phyloP scores from a whole-genome alignment of 495 filamentous ascomycete species.

The Cercophora samala region DNA sequence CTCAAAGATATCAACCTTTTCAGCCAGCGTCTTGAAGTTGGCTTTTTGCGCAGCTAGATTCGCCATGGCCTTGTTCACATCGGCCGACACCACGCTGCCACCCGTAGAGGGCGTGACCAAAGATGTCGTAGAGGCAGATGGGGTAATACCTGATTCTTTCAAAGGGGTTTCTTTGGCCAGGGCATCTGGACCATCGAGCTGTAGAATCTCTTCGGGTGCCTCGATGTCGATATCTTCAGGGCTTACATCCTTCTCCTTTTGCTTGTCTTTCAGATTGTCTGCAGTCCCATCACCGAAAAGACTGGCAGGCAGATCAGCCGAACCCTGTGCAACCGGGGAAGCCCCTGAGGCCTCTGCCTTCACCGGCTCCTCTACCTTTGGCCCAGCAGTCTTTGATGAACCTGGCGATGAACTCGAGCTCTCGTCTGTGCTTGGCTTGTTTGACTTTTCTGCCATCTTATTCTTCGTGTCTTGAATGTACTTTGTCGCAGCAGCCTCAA shows the following conservation, averaged over 20 bases:
- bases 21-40: slow-evolving; percentile 23
- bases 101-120: slow-evolving; percentile 7
- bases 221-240: slow-evolving; percentile 51
- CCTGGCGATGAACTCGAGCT: background rate
- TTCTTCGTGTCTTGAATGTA: slow-evolving; percentile 12
- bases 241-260: slow-evolving; percentile 28
- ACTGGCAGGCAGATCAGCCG: slow-evolving; percentile 13
- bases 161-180: slow-evolving; percentile 5
- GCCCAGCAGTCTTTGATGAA: background rate
- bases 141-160: slow-evolving; percentile 9
- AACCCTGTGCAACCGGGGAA: slow-evolving; percentile 10
- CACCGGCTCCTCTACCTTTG: background rate
- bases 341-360: background rate
- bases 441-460: slow-evolving; percentile 7
- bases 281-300: slow-evolving; percentile 20
- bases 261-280: slow-evolving; percentile 23
- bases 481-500: background rate
- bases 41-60: slow-evolving; percentile 22
- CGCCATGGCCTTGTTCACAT: slow-evolving; percentile 11
- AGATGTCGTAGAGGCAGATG: slow-evolving; percentile 12
- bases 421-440: background rate
- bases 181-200: slow-evolving; percentile 22
- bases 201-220: slow-evolving; percentile 40
- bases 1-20: slow-evolving; percentile 26
- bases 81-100: slow-evolving; percentile 1